phyloP scores from a whole-genome alignment of 495 filamentous ascomycete genomes.

The Podospora pseudoanserina region DNA sequence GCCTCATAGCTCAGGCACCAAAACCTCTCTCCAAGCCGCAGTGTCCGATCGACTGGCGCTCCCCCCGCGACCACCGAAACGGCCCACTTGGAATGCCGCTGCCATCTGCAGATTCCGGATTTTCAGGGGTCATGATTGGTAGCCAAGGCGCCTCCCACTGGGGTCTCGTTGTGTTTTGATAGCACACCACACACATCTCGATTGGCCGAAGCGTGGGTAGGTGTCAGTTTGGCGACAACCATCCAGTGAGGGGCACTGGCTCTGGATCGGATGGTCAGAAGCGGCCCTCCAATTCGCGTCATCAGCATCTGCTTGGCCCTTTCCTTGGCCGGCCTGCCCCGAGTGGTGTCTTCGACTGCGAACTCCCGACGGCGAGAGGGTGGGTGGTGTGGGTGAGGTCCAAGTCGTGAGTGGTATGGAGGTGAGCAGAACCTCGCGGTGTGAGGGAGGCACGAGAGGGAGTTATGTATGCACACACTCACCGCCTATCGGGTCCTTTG shows the following conservation, averaged over 20 bases:
- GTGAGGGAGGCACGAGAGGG: neutral
- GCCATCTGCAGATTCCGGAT: conserved; percentile 1
- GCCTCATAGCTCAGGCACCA: neutral
- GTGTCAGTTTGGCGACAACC: neutral
- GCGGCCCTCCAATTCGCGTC: neutral
- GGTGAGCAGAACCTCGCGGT: neutral
- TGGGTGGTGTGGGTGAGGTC: neutral
- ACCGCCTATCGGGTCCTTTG: conserved; percentile 6
- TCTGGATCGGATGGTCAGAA: conserved; percentile 3
- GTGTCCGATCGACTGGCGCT: conserved; percentile 6
- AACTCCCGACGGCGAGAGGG: neutral
- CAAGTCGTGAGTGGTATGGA: neutral
- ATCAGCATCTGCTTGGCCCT: neutral
- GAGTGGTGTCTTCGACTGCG: neutral
- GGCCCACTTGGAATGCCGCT: conserved; percentile 2
- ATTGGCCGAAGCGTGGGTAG: neutral
- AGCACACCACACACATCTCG: neutral
- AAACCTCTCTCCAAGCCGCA: conserved; percentile 8
- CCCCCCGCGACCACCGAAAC: conserved; percentile 1
- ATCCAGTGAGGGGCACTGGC: conserved; percentile 3
- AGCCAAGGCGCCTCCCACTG: neutral
- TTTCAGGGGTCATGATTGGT: conserved; percentile 3
- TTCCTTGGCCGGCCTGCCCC: neutral
- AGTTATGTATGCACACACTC: neutral
- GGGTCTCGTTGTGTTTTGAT: too few relatives aligned